Conservation (phyloP, 148 eudicot species). For the Heliosperma pusillum region DNA sequence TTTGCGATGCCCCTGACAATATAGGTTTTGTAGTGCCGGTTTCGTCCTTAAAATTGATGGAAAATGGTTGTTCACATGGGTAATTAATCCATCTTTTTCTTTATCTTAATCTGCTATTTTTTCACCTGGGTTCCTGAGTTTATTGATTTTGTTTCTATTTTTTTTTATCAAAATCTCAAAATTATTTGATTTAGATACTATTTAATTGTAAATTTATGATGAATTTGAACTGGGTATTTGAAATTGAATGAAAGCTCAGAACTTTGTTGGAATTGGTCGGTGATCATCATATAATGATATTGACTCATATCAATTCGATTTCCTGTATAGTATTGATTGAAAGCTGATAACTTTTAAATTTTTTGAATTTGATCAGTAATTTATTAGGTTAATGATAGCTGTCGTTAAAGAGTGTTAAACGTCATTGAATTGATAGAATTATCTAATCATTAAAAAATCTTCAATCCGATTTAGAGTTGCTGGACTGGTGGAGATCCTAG, state of each 20-base stretch:
- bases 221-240: background rate
- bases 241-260: no score
- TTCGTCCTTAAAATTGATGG: constrained; percentile 41
- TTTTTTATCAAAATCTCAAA: background rate
- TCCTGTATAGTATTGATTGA: background rate
- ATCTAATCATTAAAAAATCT: no score
- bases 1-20: constrained; percentile 26
- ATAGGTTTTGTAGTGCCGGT: constrained; percentile 19
- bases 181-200: background rate
- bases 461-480: no score
- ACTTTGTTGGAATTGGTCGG: background rate
- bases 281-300: background rate
- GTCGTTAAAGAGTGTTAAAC: no score
- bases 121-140: background rate
- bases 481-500: no score
- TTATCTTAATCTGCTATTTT: background rate
- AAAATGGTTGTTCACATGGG: constrained; percentile 76
- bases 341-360: background rate
- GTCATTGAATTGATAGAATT: no score
- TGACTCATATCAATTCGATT: background rate
- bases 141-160: background rate
- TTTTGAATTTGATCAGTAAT: constrained; percentile 6
- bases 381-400: no score
- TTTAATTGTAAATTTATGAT: background rate
- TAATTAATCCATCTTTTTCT: background rate